A percentile compares a stretch with the other conserved stretches of the same genome.
Evolutionary conservation across 257 asterid species (phyloP).

Genomic region (Solanum chiquidenum): DNA sequence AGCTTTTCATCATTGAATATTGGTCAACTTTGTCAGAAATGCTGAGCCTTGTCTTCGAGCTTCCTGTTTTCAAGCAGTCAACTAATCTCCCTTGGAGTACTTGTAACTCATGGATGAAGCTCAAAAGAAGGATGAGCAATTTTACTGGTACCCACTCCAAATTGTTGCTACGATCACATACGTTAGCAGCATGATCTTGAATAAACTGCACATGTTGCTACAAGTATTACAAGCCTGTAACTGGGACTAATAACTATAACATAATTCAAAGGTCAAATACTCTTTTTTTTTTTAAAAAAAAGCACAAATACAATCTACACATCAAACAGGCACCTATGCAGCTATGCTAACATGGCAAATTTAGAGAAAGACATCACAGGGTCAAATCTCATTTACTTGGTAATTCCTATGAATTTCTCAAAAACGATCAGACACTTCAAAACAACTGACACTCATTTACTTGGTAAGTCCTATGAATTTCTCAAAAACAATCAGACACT

Average conservation of each 20-base stretch:
- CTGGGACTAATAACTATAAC: neutral
- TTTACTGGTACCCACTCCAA: constrained; percentile 51
- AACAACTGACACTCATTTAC: neutral
- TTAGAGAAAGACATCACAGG: neutral
- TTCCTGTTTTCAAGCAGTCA: constrained; percentile 19
- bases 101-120: constrained; percentile 71
- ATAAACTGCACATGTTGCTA: constrained; percentile 37
- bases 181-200: constrained; percentile 37
- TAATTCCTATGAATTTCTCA: neutral
- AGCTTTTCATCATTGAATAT: constrained; percentile 15
- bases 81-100: constrained; percentile 41
- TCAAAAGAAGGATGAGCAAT: constrained; percentile 56
- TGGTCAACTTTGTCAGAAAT: constrained; percentile 20
- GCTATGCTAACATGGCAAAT: neutral
- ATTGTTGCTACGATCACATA: constrained; percentile 32
- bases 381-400: neutral
- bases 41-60: constrained; percentile 18
- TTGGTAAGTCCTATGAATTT: neutral
- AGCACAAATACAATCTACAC: neutral
- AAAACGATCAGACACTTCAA: neutral
- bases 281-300: neutral
- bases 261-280: neutral
- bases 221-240: neutral
- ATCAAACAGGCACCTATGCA: neutral
- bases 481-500: neutral